Conservation (phyloP, 768 basidiomycete species). For the Boletus barrowsii region DNA sequence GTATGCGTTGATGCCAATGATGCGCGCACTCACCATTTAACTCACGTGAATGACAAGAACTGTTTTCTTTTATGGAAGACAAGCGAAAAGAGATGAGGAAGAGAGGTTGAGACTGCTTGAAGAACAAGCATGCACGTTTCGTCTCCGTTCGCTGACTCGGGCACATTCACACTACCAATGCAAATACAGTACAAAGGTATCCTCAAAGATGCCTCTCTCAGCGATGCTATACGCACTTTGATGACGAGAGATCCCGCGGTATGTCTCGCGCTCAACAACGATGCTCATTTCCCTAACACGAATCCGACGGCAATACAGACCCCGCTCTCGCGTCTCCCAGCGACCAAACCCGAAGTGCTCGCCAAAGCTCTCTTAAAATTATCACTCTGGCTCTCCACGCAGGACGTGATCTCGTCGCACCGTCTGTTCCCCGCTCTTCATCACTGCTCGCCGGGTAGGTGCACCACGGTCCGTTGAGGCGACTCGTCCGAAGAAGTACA, state of each 20-base stretch:
- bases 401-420: slow-evolving; percentile 77
- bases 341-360: slow-evolving; percentile 61
- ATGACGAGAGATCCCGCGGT: slow-evolving; percentile 25
- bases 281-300: no score
- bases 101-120: slow-evolving; percentile 61
- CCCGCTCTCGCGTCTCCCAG: slow-evolving; percentile 69
- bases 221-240: slow-evolving; percentile 20
- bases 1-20: not conserved
- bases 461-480: slow-evolving; percentile 70
- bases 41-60: slow-evolving; percentile 38
- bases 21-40: not conserved
- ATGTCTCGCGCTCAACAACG: not conserved
- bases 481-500: slow-evolving; percentile 72
- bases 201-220: slow-evolving; percentile 29
- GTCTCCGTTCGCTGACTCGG: not conserved
- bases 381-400: slow-evolving; percentile 79
- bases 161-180: no score
- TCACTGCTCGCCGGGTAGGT: slow-evolving; percentile 64
- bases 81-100: slow-evolving; percentile 64
- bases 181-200: slow-evolving; percentile 16
- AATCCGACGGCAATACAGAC: slow-evolving; percentile 35
- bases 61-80: slow-evolving; percentile 62
- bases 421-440: slow-evolving; percentile 72
- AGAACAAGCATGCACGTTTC: slow-evolving; percentile 75
- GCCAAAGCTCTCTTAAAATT: slow-evolving; percentile 65